A percentile compares a stretch with the other conserved stretches of the same genome.
These are phyloP conservation scores for Eimeria tenella DNA, from an alignment of 169 alveolate species.

Conservation along the genomic window DNA sequence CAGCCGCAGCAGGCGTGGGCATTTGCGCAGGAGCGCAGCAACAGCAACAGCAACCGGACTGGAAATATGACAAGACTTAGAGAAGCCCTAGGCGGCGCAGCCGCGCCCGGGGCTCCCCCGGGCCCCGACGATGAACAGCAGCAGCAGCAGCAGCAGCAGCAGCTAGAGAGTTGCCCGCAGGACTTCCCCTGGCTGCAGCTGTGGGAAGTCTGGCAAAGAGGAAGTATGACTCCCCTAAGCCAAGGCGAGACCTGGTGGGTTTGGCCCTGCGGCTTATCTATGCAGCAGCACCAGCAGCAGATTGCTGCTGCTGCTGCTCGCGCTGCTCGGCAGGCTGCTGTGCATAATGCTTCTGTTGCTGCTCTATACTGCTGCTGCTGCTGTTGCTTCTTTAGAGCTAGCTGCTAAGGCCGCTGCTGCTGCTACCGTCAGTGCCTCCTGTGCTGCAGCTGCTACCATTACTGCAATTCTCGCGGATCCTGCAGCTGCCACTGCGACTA, in stretches of 20 bases:
- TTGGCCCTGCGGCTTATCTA: neutral
- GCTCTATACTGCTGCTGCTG: neutral
- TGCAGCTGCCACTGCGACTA: neutral
- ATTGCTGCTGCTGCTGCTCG: neutral
- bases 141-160: conserved; percentile 35
- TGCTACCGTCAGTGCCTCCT: neutral
- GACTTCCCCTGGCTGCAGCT: conserved; percentile 28
- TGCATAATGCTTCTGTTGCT: neutral
- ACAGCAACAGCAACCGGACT: neutral
- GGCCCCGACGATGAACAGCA: conserved; percentile 3
- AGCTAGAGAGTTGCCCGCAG: neutral
- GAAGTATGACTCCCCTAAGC: conserved; percentile 42
- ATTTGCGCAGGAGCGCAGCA: neutral
- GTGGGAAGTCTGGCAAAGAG: conserved; percentile 62
- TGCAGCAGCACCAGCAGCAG: neutral
- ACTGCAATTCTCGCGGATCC: too few species aligned
- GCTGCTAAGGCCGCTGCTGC: neutral
- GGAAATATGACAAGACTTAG: neutral
- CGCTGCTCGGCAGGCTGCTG: neutral
- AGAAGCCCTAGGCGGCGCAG: neutral
- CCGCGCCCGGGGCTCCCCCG: neutral
- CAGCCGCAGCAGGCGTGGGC: neutral
- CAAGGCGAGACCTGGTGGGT: conserved; percentile 53
- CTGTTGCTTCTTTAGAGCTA: neutral
- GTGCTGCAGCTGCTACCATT: too few species aligned